Percentiles rank a stretch among this genome's conserved stretches.
These are phyloP conservation scores for Penicillium janthinellum DNA, from an alignment of 2,329 filamentous ascomycete genomes.

Conservation along the genomic window DNA sequence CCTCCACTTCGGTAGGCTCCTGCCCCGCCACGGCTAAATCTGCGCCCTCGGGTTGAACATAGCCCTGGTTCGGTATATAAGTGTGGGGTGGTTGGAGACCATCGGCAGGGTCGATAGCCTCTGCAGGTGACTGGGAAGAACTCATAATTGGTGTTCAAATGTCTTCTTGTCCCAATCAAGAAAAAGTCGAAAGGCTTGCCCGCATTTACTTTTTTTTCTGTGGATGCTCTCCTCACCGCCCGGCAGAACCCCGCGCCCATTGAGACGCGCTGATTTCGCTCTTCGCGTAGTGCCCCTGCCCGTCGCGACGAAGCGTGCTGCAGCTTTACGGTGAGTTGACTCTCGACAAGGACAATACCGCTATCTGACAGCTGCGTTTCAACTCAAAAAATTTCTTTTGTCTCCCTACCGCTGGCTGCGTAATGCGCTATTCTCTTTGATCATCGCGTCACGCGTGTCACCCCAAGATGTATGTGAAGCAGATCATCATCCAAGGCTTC, in stretches of 20 bases:
- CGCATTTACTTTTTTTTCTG: conserved; percentile 31
- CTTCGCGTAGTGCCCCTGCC: conserved; percentile 21
- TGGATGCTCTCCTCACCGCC: conserved; percentile 33
- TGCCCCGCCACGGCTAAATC: conserved; percentile 37
- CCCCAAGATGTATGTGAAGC: conserved; percentile 90
- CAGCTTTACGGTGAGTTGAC: neutral
- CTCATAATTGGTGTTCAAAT: conserved; percentile 26
- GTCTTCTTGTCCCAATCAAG: neutral
- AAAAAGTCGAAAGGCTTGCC: conserved; percentile 23
- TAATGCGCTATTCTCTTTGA: conserved; percentile 34
- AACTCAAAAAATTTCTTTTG: conserved; percentile 1
- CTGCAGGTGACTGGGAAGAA: conserved; percentile 22
- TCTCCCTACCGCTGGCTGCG: conserved; percentile 21
- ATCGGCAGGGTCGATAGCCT: conserved; percentile 42
- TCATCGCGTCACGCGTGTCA: conserved; percentile 33
- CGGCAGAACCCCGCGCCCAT: conserved; percentile 41
- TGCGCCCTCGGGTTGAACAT: conserved; percentile 43
- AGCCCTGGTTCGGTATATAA: conserved; percentile 54
- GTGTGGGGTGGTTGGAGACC: conserved; percentile 50
- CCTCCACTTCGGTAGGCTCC: conserved; percentile 37
- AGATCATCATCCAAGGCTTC: conserved; percentile 99
- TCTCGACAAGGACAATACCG: conserved; percentile 6
- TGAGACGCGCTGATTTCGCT: conserved; percentile 28
- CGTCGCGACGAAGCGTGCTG: conserved; percentile 17
- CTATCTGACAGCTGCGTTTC: neutral